phyloP scores from a whole-genome alignment of 1,284 basidiomycete species.

The Puccinia coronata region DNA sequence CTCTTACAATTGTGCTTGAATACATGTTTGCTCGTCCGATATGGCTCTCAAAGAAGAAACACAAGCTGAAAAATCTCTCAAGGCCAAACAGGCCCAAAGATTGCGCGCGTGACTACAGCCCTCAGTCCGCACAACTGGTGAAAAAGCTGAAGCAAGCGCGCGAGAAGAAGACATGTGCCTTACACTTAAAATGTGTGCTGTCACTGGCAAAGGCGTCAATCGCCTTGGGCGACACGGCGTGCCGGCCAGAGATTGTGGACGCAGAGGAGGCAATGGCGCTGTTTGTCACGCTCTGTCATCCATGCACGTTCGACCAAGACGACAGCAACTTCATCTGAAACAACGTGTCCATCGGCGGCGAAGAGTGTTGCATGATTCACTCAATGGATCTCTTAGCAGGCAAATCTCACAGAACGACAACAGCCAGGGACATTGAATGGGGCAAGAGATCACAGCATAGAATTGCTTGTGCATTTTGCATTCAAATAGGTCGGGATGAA shows the following conservation, averaged over 20 bases:
- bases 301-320: slow-evolving; percentile 61
- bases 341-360: slow-evolving; percentile 80
- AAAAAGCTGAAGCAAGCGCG: slow-evolving; percentile 84
- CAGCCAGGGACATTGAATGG: too few relatives aligned
- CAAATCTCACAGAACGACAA: too few relatives aligned
- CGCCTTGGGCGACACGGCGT: slow-evolving; percentile 87
- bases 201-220: slow-evolving; percentile 85
- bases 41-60: slow-evolving; percentile 45
- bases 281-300: slow-evolving; percentile 81
- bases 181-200: slow-evolving; percentile 81
- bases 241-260: slow-evolving; percentile 83
- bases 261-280: slow-evolving; percentile 74
- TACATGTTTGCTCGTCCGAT: too few relatives aligned
- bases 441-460: too few relatives aligned
- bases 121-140: slow-evolving; percentile 70
- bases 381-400: too few relatives aligned
- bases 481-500: too few relatives aligned
- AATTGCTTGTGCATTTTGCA: too few relatives aligned
- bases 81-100: slow-evolving; percentile 68
- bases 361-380: slow-evolving; percentile 76
- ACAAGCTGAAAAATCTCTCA: slow-evolving; percentile 35
- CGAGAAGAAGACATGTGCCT: slow-evolving; percentile 75
- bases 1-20: too few relatives aligned
- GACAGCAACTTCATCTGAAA: slow-evolving; percentile 83
- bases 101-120: slow-evolving; percentile 69